phyloP scores from a whole-genome alignment of 306 rosid species.

The Sicyos baderoa region DNA sequence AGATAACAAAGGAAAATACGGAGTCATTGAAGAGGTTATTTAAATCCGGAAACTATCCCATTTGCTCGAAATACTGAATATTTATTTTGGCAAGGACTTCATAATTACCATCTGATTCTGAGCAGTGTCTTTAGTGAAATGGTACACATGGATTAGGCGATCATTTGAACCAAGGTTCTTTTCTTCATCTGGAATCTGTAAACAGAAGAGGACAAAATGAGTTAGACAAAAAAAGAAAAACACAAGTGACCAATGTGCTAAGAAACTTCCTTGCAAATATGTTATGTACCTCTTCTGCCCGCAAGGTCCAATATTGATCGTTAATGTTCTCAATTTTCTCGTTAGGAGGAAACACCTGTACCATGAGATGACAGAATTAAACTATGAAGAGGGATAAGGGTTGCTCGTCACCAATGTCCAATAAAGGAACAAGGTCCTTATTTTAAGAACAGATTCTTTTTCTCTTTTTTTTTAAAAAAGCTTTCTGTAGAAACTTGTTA shows the following conservation, averaged over 20 bases:
- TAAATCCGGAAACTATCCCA: neutral
- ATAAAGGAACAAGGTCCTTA: neutral
- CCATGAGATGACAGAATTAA: slow-evolving; percentile 15
- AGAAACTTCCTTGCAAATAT: slow-evolving; percentile 16
- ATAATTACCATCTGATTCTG: slow-evolving; percentile 64
- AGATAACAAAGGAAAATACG: slow-evolving; percentile 20
- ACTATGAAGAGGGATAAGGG: slow-evolving; percentile 6
- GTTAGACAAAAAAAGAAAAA: neutral
- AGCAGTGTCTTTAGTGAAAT: slow-evolving; percentile 70
- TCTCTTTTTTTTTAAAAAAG: neutral
- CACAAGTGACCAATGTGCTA: neutral
- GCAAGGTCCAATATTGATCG: slow-evolving; percentile 89
- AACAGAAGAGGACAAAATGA: neutral
- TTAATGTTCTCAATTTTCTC: slow-evolving; percentile 83
- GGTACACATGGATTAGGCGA: slow-evolving; percentile 77
- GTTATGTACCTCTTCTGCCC: slow-evolving; percentile 75
- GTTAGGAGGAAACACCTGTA: slow-evolving; percentile 72
- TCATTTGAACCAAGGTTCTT: slow-evolving; percentile 65
- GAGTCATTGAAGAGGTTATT: neutral
- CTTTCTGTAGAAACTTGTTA: neutral
- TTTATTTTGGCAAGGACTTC: neutral
- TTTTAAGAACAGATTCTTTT: neutral
- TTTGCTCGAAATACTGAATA: neutral
- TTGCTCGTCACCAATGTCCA: neutral
- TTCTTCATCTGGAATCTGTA: slow-evolving; percentile 80